Evolutionary conservation across 345 rosid species (phyloP), one percentile per base, ranked within the genome.

Genomic region (Citrus reticulata): DNA sequence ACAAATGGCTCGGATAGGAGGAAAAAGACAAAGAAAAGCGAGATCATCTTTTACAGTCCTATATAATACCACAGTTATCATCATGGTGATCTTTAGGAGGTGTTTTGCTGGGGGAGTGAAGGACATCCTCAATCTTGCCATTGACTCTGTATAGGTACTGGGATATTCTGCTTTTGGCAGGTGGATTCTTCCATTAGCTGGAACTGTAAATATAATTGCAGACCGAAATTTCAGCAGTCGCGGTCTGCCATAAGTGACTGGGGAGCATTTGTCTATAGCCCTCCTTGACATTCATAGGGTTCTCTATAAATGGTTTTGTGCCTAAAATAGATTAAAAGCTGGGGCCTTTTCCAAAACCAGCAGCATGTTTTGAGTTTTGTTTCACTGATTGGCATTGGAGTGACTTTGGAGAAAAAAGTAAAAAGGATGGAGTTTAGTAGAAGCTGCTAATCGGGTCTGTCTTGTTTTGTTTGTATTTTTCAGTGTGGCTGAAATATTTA

Each of bases 131-230:
- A 82, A 81, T 84, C 84, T 76, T 83, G 85, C 82, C 82, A 81
- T 76, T 71, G 79, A 78, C 80, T 71, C 29, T 68, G 34, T 62
- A 70, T 32, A 80, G 76, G 30, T 32, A 35, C 65, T 9, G 60
- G 83, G 82, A 35, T 76, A 70, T 77, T 77, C 75, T 76, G 72
- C 78, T 77, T 73, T 64, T 35, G 27, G 55, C 75, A 35, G 84
- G 79, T 80, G 55, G 82, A 69, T 83, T 64, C 66, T 64, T 78
- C 58, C 72, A 66, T 68, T 79, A 65, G 81, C 73, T 80, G 79
- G 83, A 84, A 75, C 81, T 85, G 87, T 87, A 81, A 72, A 89
- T 87, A 84, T 73, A 60, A 60, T 82, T 40, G 76, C 75, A 54
- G 81, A 73, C 79, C 83, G 39, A 76, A 16, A 22, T 78, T 55